Conservation (phyloP, 176 grass and related monocot species). For the Zea luxurians region DNA sequence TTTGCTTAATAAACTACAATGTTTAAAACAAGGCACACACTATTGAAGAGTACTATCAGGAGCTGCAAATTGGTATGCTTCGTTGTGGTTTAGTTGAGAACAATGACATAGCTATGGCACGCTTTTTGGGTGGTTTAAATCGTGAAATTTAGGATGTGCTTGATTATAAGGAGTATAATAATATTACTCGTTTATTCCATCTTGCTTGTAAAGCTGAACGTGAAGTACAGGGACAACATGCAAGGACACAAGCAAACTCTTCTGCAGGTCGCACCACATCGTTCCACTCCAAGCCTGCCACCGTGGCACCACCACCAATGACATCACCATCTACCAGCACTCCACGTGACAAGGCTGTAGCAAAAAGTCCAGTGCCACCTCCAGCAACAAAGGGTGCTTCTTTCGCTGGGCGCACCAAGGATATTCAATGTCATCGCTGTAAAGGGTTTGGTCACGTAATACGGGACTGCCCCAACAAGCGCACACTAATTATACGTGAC, state of each 20-base stretch:
- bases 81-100: no score
- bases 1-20: background rate
- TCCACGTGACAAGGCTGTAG: background rate
- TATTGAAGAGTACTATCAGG: no score
- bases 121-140: background rate
- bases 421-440: no score
- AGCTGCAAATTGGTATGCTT: no score
- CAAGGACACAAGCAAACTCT: background rate
- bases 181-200: background rate
- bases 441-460: no score
- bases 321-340: background rate
- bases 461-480: no score
- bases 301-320: background rate
- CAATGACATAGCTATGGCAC: background rate
- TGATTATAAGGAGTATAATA: background rate
- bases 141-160: background rate
- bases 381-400: no score
- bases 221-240: background rate
- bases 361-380: no score
- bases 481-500: no score
- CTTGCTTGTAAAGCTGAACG: background rate
- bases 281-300: no score
- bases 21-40: background rate
- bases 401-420: no score
- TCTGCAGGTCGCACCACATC: no score